These are phyloP conservation scores for Paraphoma sp. DNA, from an alignment of 2,329 filamentous ascomycete species.

Conservation along the genomic window DNA sequence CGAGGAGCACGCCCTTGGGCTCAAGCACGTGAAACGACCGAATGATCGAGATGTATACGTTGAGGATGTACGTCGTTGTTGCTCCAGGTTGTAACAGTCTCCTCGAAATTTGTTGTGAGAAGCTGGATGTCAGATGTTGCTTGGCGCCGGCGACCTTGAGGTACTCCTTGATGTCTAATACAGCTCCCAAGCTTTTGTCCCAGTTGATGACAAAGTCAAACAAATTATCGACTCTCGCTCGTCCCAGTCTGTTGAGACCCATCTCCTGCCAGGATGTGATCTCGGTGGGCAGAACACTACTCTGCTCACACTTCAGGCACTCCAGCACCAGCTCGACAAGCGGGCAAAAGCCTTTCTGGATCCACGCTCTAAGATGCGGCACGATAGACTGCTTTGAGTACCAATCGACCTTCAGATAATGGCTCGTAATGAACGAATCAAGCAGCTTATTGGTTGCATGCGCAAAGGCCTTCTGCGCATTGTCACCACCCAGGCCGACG, in stretches of 20 bases:
- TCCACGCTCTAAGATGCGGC: conserved; percentile 68
- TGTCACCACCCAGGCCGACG: conserved; percentile 72
- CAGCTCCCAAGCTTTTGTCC: conserved; percentile 73
- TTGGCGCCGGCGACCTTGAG: conserved; percentile 73
- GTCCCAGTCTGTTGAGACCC: conserved; percentile 71
- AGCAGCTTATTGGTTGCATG: conserved; percentile 73
- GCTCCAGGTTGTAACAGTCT: conserved; percentile 77
- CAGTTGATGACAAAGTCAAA: conserved; percentile 82
- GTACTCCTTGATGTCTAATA: conserved; percentile 75
- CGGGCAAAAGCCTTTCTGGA: conserved; percentile 70
- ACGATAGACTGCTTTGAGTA: conserved; percentile 62
- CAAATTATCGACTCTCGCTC: conserved; percentile 72
- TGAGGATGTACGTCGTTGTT: conserved; percentile 77
- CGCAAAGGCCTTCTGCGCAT: conserved; percentile 74
- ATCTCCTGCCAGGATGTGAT: conserved; percentile 75
- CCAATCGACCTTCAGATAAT: conserved; percentile 69
- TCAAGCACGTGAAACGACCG: conserved; percentile 77
- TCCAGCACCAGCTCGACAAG: conserved; percentile 68
- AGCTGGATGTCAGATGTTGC: conserved; percentile 72
- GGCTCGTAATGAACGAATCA: conserved; percentile 66
- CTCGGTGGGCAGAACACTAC: conserved; percentile 47
- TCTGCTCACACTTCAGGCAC: conserved; percentile 39
- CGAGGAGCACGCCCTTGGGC: conserved; percentile 77
- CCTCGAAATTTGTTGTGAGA: conserved; percentile 69
- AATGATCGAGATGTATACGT: conserved; percentile 81